Percentiles rank a stretch among this genome's conserved stretches.
These are phyloP conservation scores for Microbotryum silenes-acaulis DNA, from an alignment of 1,284 basidiomycete species.

Conservation along the genomic window DNA sequence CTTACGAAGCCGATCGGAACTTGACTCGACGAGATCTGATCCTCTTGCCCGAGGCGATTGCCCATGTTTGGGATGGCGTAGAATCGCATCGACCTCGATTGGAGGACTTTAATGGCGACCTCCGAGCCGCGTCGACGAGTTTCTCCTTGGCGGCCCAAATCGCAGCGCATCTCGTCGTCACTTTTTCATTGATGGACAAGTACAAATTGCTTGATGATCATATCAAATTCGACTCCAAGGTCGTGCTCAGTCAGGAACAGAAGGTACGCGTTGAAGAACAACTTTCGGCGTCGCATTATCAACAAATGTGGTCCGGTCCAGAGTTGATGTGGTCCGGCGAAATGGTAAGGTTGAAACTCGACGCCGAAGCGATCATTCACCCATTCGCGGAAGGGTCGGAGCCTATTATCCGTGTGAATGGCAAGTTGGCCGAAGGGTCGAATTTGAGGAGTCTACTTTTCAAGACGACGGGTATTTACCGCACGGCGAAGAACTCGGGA, in stretches of 20 bases:
- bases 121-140: conserved; percentile 18
- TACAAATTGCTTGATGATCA: conserved; percentile 10
- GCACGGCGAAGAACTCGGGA: not conserved
- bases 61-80: conserved; percentile 14
- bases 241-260: not conserved
- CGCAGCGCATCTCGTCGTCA: conserved; percentile 18
- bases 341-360: conserved; percentile 26
- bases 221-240: not conserved
- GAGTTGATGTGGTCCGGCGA: conserved; percentile 33
- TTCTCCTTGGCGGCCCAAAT: conserved; percentile 31
- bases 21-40: too few species aligned
- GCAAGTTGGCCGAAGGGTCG: too few species aligned
- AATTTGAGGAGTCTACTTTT: conserved; percentile 7
- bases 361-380: not conserved
- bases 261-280: conserved; percentile 6
- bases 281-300: conserved; percentile 22
- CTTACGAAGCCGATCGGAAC: too few species aligned
- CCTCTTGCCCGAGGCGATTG: too few species aligned
- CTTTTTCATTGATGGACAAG: conserved; percentile 17
- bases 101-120: not conserved
- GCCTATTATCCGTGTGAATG: not conserved
- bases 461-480: conserved; percentile 11
- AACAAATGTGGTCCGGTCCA: conserved; percentile 29
- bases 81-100: conserved; percentile 7
- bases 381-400: not conserved